Evolutionary conservation across 768 basidiomycete genomes (phyloP), one percentile per base, ranked within the genome.

Genomic region (Fomitopsis pulvina): DNA sequence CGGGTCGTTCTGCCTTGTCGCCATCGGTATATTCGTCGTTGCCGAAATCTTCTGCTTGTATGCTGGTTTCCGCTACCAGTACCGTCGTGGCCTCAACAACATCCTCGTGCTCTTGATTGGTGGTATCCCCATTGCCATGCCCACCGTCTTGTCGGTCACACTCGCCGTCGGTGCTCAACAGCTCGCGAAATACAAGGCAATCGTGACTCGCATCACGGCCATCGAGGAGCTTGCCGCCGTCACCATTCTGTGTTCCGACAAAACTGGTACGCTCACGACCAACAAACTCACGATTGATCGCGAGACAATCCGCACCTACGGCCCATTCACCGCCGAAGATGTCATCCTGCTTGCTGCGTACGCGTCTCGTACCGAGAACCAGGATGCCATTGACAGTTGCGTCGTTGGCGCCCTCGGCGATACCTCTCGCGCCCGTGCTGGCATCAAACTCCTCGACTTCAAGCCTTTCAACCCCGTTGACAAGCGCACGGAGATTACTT

Each of bases 91-190:
- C 73, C 85, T 97, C 59, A 83, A 98, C 79, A 89, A 92, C 77
- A 92, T 97, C 71, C 82, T 98, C 27, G 95, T 97, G 57, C 89
- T 98, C 67, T 80, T 98, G 80, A 98, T 98, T 71, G 95, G 95
- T 78, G 95, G 95, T 76, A 98, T 97, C 65, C 95, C 95, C 63
- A 98, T 97, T 71, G 95, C 95, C 67, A 98, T 98, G 95, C 95
- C 95, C 58, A 98, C 95, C 52, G 94, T 97, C 58, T 72, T 98
- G 53, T 96, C 93, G 49, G 95, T 97, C 71, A 97, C 95, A 18
- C 90, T 97, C 64, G 95, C 95, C 47, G 94, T 98, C 65, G 94
- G 95, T 72, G 95, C 95, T 37, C 92, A 96, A 71, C 94, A 97
- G 66, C 84, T 98, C 57, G 94, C 95, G 62, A 94, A 94, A 77